Conservation (phyloP, 176 grass and related monocot species). For the Hyparrhenia diplandra region DNA sequence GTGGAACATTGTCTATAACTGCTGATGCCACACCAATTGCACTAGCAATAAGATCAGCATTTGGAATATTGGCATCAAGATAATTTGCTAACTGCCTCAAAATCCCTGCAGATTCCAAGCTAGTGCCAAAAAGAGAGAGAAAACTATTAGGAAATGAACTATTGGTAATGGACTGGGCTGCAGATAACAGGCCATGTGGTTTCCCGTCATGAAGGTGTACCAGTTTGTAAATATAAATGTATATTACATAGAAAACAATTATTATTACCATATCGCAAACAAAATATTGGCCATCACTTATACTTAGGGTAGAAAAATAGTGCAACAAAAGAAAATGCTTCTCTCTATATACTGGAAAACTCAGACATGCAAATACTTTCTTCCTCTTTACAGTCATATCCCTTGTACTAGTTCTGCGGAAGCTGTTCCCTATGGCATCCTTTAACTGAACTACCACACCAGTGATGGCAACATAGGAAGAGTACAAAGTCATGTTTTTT, state of each 20-base stretch:
- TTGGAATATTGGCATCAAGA: conserved; percentile 84
- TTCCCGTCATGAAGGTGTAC: not conserved
- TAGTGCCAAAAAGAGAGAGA: conserved; percentile 34
- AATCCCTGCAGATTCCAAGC: conserved; percentile 94
- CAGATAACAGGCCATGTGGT: not conserved
- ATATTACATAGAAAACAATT: not conserved
- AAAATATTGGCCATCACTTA: not conserved
- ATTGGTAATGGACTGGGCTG: not conserved
- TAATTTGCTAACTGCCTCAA: conserved; percentile 86
- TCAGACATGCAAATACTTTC: not conserved
- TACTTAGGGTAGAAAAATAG: not conserved
- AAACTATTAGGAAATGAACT: conserved; percentile 15
- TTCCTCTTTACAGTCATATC: not conserved
- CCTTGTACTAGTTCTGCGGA: not conserved
- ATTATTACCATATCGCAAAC: not conserved
- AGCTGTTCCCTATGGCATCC: not conserved
- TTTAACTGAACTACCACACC: not conserved
- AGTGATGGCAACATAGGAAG: not conserved
- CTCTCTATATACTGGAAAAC: not conserved
- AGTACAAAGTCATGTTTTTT: not conserved
- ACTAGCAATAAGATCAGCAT: conserved; percentile 76
- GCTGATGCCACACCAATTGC: conserved; percentile 83
- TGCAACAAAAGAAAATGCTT: not conserved
- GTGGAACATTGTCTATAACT: conserved; percentile 93
- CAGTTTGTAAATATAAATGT: conserved; percentile 9